Base-by-base conservation (phyloP, 768 basidiomycete genomes). In the Podaxis mareebaensis region DNA sequence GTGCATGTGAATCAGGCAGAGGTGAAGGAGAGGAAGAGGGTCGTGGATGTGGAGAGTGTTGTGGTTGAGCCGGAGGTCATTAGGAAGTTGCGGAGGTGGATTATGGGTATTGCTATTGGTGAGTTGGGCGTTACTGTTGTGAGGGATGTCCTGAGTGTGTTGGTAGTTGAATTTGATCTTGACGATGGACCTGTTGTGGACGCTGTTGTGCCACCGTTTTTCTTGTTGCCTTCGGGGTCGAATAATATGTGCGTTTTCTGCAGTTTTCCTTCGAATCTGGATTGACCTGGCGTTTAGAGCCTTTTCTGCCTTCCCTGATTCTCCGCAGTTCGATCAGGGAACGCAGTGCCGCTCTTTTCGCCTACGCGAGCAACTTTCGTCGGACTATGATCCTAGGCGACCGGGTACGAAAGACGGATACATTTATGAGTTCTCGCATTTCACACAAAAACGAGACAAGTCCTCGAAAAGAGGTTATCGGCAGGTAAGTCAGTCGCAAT, bases 261-360 rank as follows among this genome's bases (percentile, higher is more conserved):
- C 5, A 36, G 8, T 36, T 22, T 22, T 33, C 28, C 22, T 46
- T 38, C 42, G n/a, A 30, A 58, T 3, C 42, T 55, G 15, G 67
- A 12, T 20, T 57, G 12, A 51, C 7, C n/a, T 8, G 0, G 22
- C 58, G 20, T 4, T 17, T 66, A 97, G 95, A 60, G 92, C 95
- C 2, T 98, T 97, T 73, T 92, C 91, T 6, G 87, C 93, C 1
- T 95, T 98, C 69, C 95, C 95, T 0, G 95, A 98, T 71, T 94
- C 94, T 0, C 76, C 87, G 1, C 87, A 92, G 60, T 93, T 93
- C 63, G 88, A 92, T 51, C 89, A 96, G 71, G 94, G 94, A 6
- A 86, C 87, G 0, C 88, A 92, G 70, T 81, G 83, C 1, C 94
- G 96, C 73, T 94, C 92, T 0, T 96, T 96, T 77, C 88, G 95